A percentile compares a stretch with the other conserved stretches of the same genome.
Conservation (phyloP, 495 filamentous ascomycete species). For the Viridothelium virens region DNA sequence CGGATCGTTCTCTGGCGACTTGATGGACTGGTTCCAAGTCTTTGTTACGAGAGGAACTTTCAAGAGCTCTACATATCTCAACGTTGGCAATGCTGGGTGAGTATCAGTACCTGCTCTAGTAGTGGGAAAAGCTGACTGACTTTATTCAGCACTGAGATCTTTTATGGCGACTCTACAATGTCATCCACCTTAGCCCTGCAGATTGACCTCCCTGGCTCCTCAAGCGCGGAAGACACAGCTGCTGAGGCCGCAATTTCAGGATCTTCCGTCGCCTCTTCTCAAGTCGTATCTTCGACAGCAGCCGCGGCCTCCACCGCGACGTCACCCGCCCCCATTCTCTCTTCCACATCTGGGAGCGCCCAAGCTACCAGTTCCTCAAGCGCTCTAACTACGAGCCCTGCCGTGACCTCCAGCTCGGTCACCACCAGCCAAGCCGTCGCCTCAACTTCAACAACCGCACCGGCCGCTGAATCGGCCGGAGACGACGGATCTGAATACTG, state of each 20-base stretch:
- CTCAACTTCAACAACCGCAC: background rate
- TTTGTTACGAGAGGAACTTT: slow-evolving; percentile 30
- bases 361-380: background rate
- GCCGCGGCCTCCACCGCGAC: background rate
- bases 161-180: slow-evolving; percentile 33
- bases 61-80: slow-evolving; percentile 30
- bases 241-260: background rate
- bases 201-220: slow-evolving; percentile 24
- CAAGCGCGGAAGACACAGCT: background rate
- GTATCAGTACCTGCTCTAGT: slow-evolving; percentile 10
- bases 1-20: slow-evolving; percentile 34
- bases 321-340: background rate
- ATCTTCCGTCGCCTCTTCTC: background rate
- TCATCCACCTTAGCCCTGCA: slow-evolving; percentile 30
- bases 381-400: background rate
- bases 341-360: background rate
- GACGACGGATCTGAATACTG: background rate
- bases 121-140: background rate
- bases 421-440: background rate
- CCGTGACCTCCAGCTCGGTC: background rate
- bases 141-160: slow-evolving; percentile 33
- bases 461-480: background rate
- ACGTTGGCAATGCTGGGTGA: slow-evolving; percentile 37
- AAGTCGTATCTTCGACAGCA: background rate
- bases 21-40: slow-evolving; percentile 37